Percentiles rank a stretch among this genome's conserved stretches.
Conservation (phyloP, 768 basidiomycete genomes). For the Mycena leptocephala region DNA sequence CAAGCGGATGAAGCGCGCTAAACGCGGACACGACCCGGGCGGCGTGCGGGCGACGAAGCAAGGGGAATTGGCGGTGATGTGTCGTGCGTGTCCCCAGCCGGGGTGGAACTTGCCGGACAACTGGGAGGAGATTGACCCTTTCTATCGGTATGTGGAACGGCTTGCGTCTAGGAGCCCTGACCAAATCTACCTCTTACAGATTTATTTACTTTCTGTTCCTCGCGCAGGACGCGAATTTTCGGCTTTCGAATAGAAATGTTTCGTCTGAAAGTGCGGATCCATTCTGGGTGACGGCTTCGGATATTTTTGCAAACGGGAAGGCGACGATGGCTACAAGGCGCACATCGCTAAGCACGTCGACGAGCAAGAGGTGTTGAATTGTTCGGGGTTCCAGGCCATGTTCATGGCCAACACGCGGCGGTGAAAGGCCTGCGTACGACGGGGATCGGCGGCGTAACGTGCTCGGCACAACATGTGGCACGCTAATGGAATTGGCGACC, state of each 20-base stretch:
- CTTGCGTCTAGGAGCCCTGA: background rate
- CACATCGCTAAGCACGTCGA: background rate
- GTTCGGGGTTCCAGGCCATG: no score
- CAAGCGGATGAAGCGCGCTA: constrained; percentile 9
- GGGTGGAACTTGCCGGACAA: constrained; percentile 24
- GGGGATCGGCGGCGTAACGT: no score
- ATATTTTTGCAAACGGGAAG: background rate
- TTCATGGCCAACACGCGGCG: no score
- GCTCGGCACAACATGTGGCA: no score
- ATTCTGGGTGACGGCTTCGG: background rate
- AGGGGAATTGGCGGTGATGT: constrained; percentile 11
- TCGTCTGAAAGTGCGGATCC: background rate
- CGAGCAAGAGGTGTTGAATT: background rate
- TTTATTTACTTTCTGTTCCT: background rate
- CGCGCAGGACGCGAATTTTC: background rate
- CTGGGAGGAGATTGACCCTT: constrained; percentile 5
- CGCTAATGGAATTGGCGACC: no score
- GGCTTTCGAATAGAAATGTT: background rate
- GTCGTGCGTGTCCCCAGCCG: constrained; percentile 27
- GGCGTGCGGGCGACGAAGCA: background rate
- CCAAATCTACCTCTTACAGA: background rate
- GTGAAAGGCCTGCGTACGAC: no score
- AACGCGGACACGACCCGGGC: constrained; percentile 6
- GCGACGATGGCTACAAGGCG: background rate
- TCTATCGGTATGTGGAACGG: background rate